Evolutionary conservation across 129 eudicot genomes (phyloP), one percentile per base, ranked within the genome.

Genomic region (Lactuca saligna): DNA sequence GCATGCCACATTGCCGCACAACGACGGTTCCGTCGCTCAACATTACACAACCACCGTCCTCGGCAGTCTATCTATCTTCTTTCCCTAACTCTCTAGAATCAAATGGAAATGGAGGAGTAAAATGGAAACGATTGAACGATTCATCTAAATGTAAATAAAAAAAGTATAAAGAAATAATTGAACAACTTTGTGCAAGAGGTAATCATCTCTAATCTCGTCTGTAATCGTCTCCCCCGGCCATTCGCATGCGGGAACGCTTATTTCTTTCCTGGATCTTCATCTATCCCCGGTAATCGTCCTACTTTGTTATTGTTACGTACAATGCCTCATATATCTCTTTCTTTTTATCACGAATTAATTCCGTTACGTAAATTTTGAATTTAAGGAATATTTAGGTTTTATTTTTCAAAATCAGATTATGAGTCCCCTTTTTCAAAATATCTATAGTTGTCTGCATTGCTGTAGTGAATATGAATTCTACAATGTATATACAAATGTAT

Each of bases 21-120:
- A 37, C 34, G 71, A 67, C 72, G 72, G 48, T 67, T 67, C 4
- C 35, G 39, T 17, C 61, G 50, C 49, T 54, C 35, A 17, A 34
- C 14, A n/a, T 50, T 64, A 44, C 60, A 66, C 71, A 53, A 67
- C 62, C 72, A 35, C 72, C 72, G 50, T 50, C 57, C 49, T 67
- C 72, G 70, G 41, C 51, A 46, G n/a, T 46, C 51, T 10, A 46
- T 46, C 51, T 46, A 46, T 46, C 51, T 8, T 42, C 51, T 11
- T 4, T 46, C 51, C 3, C 29, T 25, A 25, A 25, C 29, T 25
- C 13, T 46, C 51, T 46, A 12, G n/a, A 46, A 10, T 46, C 51
- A 46, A 4, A 46, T 46, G 51, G 3, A 46, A 46, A 10, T 11
- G 51, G 15, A 46, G 3, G 51, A 10, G 51, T 15, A 46, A 46